Base-by-base conservation (phyloP, 805 yeast genomes). In the Cyberlindnera saturnus region DNA sequence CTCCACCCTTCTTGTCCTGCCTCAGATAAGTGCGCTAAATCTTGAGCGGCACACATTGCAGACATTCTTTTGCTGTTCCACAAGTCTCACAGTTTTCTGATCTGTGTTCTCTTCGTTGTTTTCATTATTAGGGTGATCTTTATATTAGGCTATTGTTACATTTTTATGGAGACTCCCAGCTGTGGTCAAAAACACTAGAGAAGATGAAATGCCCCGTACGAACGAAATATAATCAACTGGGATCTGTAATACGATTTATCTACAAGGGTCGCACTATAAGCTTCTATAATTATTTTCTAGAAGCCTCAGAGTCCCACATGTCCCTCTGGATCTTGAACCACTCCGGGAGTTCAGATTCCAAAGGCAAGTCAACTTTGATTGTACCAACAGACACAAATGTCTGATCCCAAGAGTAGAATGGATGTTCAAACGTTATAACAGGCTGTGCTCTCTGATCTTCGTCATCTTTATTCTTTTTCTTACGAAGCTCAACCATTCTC, bases 311-410 rank as follows among this genome's bases (percentile, higher is more conserved):
- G 51, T 83, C 89, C 95, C 91, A 86, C 42, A 67, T 56, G 47
- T 79, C 74, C 45, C 90, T 61, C 45, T 84, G 85, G 28, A 65
- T 61, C 17, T 67, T 67, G 53, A 86, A 86, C 96, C 96, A 88
- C 2, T 59, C 66, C 0, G 96, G 95, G n/a, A 88, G 66, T 34
- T 72, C 67, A 11, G 69, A 62, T 40, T 81, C 88, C 8, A 71
- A 65, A 0, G 96, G 95, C 6, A 69, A 51, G 15, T 53, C 53
- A 8, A 69, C 51, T 17, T 43, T 41, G 16, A 58, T 53, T 3
- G 43, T 16, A 1, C 51, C 54, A 9, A 50, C 52, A 7, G 47
- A 36, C 29, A 44, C 46, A 41, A 54, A 55, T 6, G 40, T 41
- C 1, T 45, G 40, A 4, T 43, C 48, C 3, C 60, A 43, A 11